Percentiles rank a stretch among this genome's conserved stretches.
These are phyloP conservation scores for Tulasnella sp. DNA, from an alignment of 768 basidiomycete species.

Conservation along the genomic window DNA sequence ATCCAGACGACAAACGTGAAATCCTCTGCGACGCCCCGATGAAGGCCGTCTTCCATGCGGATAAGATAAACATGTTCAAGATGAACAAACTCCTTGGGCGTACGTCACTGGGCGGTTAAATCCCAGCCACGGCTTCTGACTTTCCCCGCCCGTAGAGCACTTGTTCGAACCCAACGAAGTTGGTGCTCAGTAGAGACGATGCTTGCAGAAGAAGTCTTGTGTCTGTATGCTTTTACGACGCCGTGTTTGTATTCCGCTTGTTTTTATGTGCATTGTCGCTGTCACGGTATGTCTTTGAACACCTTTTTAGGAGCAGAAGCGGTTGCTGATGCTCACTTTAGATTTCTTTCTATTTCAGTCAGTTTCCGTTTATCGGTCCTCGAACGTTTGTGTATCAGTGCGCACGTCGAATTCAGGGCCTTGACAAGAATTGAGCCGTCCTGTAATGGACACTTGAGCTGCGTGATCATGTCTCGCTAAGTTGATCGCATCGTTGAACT, in stretches of 20 bases:
- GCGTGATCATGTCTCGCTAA: not conserved
- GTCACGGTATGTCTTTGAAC: not conserved
- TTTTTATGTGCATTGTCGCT: not conserved
- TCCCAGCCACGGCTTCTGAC: not conserved
- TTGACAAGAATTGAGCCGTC: not conserved
- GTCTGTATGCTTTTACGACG: not conserved
- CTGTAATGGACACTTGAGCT: not conserved
- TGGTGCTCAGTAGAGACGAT: not conserved
- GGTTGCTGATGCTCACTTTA: not conserved
- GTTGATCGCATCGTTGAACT: too few species aligned
- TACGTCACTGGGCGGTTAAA: conserved; percentile 25
- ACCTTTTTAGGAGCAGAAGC: not conserved
- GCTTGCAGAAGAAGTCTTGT: not conserved
- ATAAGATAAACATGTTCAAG: conserved; percentile 77
- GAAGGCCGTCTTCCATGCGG: conserved; percentile 62
- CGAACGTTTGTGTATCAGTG: not conserved
- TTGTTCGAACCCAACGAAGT: not conserved
- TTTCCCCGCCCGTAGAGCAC: not conserved
- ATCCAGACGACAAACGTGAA: conserved; percentile 70
- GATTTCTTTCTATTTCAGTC: not conserved
- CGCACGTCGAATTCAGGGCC: not conserved
- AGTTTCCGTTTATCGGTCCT: not conserved
- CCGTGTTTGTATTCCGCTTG: not conserved
- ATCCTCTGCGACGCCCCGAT: conserved; percentile 72
- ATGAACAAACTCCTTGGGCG: conserved; percentile 90